A percentile compares a stretch with the other conserved stretches of the same genome.
phyloP scores from a whole-genome alignment of 768 basidiomycete genomes.

The Rhizopogon rudus region DNA sequence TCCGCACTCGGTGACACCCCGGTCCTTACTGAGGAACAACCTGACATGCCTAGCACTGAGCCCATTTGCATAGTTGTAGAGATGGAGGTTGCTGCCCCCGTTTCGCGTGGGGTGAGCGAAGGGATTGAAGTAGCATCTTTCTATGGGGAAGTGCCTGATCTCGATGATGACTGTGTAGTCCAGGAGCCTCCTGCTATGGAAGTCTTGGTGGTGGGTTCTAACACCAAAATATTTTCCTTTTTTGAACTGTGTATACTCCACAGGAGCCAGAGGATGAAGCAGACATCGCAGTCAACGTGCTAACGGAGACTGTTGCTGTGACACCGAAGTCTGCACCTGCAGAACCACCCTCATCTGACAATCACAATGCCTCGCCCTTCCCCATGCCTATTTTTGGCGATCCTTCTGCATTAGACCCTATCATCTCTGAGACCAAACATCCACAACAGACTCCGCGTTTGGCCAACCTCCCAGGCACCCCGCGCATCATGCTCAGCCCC shows the following conservation, averaged over 20 bases:
- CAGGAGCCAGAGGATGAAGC: neutral
- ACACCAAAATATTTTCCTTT: neutral
- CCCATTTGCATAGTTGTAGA: neutral
- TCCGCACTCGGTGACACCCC: neutral
- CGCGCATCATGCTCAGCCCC: conserved; percentile 12
- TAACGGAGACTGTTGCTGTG: neutral
- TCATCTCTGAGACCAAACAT: conserved; percentile 7
- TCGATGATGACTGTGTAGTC: neutral
- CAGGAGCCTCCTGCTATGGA: neutral
- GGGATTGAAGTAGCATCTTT: conserved; percentile 1
- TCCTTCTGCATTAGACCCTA: conserved; percentile 34
- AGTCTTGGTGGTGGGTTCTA: neutral
- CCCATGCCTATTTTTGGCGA: conserved; percentile 41
- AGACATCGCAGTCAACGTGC: neutral
- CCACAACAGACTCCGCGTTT: conserved; percentile 6
- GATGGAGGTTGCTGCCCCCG: neutral
- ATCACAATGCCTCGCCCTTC: neutral
- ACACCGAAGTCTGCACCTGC: neutral
- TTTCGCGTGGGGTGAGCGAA: conserved; percentile 1
- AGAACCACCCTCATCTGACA: neutral
- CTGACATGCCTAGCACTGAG: too few species aligned
- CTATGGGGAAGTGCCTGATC: neutral
- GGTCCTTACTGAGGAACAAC: neutral
- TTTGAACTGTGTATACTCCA: neutral
- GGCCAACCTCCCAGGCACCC: conserved; percentile 19